Evolutionary conservation across 805 yeast genomes (phyloP).

Genomic region (Wickerhamiella qilinensis): DNA sequence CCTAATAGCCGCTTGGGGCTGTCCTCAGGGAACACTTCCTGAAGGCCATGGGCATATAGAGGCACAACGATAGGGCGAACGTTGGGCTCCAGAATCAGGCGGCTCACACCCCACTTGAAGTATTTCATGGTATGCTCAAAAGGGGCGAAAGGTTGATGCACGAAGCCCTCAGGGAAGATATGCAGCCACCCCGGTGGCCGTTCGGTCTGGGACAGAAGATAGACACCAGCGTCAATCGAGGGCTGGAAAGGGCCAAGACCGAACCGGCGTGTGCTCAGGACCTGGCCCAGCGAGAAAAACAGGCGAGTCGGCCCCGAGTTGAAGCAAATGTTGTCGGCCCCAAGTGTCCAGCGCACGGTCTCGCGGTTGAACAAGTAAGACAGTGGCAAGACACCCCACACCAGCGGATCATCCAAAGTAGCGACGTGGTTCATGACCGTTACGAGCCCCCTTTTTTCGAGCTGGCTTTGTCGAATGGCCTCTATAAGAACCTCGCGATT

Average conservation of each 20-base stretch:
- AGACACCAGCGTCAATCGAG: constrained; percentile 70
- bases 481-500: constrained; percentile 47
- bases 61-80: constrained; percentile 79
- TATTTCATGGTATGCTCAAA: constrained; percentile 77
- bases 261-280: constrained; percentile 72
- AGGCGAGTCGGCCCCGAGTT: constrained; percentile 14
- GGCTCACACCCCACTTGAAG: constrained; percentile 88
- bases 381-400: constrained; percentile 69
- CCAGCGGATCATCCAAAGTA: constrained; percentile 66
- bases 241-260: constrained; percentile 92
- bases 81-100: constrained; percentile 69
- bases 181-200: constrained; percentile 52
- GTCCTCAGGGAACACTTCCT: constrained; percentile 70
- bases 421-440: constrained; percentile 81
- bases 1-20: constrained; percentile 35
- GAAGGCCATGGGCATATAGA: constrained; percentile 72
- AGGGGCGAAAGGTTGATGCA: constrained; percentile 65
- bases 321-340: constrained; percentile 85
- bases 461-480: constrained; percentile 45
- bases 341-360: constrained; percentile 82
- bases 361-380: constrained; percentile 43
- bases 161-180: constrained; percentile 89
- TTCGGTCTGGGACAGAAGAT: constrained; percentile 25
- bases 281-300: constrained; percentile 78
- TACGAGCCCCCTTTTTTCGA: constrained; percentile 56